These are phyloP conservation scores for Penicillium crystallinum DNA, from an alignment of 495 filamentous ascomycete genomes.

Conservation along the genomic window DNA sequence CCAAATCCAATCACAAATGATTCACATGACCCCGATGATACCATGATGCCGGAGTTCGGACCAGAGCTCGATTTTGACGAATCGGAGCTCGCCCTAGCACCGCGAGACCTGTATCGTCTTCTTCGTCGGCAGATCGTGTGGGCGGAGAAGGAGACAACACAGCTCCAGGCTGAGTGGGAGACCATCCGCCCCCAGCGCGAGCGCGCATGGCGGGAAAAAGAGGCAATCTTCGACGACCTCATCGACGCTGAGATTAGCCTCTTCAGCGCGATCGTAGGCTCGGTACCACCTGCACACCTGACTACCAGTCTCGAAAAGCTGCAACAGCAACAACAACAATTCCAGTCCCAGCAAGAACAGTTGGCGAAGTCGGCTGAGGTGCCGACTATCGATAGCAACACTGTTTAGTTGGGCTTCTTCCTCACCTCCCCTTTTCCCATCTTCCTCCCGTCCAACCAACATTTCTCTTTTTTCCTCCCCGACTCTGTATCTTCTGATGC, in stretches of 20 bases:
- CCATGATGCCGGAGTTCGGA: conserved; percentile 36
- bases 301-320: conserved; percentile 23
- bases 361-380: conserved; percentile 14
- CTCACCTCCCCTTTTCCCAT: background rate
- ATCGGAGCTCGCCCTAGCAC: conserved; percentile 64
- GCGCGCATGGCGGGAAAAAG: conserved; percentile 81
- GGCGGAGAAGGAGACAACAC: conserved; percentile 65
- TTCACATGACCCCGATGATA: conserved; percentile 41
- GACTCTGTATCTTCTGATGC: no score
- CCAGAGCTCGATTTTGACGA: conserved; percentile 54
- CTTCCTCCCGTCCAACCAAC: background rate
- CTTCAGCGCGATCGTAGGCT: conserved; percentile 32
- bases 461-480: no score
- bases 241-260: conserved; percentile 53
- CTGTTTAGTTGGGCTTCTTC: conserved; percentile 1
- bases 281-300: conserved; percentile 14
- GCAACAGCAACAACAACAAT: conserved; percentile 23
- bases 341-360: conserved; percentile 21
- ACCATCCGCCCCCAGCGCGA: conserved; percentile 60
- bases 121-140: conserved; percentile 76
- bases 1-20: conserved; percentile 44
- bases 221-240: conserved; percentile 56
- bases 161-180: conserved; percentile 59
- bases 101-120: conserved; percentile 64
- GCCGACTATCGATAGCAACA: conserved; percentile 7